Evolutionary conservation across 257 asterid genomes (phyloP), one percentile per base, ranked within the genome.

Genomic region (Paraleonurus japonicus): DNA sequence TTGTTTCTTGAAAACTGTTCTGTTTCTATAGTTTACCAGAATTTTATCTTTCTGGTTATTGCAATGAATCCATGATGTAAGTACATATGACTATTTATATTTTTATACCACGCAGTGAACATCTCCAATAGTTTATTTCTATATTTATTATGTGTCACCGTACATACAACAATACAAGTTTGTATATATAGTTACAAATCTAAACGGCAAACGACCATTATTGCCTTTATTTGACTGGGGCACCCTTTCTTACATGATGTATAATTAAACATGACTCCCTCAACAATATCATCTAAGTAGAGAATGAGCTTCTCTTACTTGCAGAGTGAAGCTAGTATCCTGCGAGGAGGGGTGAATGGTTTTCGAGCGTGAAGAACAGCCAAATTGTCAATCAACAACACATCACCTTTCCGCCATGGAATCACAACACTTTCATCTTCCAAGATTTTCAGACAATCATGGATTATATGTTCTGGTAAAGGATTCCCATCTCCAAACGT

Each of bases 311-410:
- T 48, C 32, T 45, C 59, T 79, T 62, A 90, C 88, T 87, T 90
- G 87, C 98, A 89, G 7, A 93, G 78, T 41, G 98, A 90, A 66
- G 97, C 97, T 59, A 93, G 75, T 5, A 93, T 73, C 20, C 95
- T 87, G 15, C 97, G 88, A 69, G 97, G 98, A 65, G 94, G 94
- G 45, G 66, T 47, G 67, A 89, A 93, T 0, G 96, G 84, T 62
- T 76, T 89, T 33, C 96, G 76, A 5, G 97, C 76, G 83, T 93
- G 98, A 78, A 90, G 96, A 80, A 86, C 95, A 13, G 96, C 96
- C 81, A 89, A 68, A 67, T 93, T 90, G 75, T 93, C 97, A 23
- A 90, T 86, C 78, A 90, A 62, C 60, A 90, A 30, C 9, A 87
- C 75, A 17, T 93, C 96, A 0, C 95, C 90, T 81, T 85, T 85